Base-by-base conservation (phyloP, 768 basidiomycete species). In the Suillus subluteus region DNA sequence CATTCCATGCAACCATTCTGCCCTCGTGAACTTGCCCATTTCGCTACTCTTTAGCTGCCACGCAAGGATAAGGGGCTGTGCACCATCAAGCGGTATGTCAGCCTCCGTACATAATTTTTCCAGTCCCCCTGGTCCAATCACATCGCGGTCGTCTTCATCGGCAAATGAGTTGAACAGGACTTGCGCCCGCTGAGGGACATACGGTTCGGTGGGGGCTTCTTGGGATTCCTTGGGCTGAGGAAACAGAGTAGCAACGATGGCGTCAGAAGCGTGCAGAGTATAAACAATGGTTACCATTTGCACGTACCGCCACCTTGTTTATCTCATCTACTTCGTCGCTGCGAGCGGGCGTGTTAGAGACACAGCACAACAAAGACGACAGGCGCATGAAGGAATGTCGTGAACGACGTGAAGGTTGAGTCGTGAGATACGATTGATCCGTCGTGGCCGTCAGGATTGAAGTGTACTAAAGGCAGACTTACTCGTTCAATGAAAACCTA, bases 111-210 rank as follows among this genome's bases (percentile, higher is more conserved):
- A 95, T 37, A 96, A 78, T 62, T 78, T 81, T 75, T 90, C 88
- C 68, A 94, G 87, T 2, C 92, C 91, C 66, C 88, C 91, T 1
- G 90, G 84, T 1, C 88, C 89, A 70, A 95, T 93, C 54, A 84
- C 79, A 43, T 75, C 71, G 15, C 73, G 66, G 56, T 79, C 73
- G 15, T 86, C 80, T 32, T 82, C 79, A 58, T 92, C 91, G 9
- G 87, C 86, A 71, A 91, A 93, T 3, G 73, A 76, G 62, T 79
- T 79, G 81, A 94, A 95, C 18, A 94, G 81, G 1, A 77, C 78
- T 30, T 81, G 77, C 21, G 88, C 83, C 56, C 82, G 83, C 54
- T 83, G 77, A 15, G 81, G 72, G 21, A 82, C 82, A 76, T 90
- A 93, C 11, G 84, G 74, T 37, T 73, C 52, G 56, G 13, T 62